Evolutionary conservation across 192 early-diverging fungal genomes (phyloP).

Genomic region (Geranomyces variabilis): DNA sequence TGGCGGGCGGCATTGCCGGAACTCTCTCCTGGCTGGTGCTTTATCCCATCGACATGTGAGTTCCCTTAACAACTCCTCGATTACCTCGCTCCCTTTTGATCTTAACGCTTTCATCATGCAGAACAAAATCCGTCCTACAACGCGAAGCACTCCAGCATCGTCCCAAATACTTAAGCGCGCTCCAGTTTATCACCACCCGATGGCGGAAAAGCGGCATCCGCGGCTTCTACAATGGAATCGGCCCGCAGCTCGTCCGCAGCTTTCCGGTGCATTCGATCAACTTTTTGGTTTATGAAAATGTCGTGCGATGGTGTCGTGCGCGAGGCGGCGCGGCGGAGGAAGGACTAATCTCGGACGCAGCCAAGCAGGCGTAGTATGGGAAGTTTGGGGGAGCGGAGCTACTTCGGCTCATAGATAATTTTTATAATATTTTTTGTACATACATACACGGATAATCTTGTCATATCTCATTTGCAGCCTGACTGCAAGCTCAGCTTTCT

Average conservation of each 20-base stretch:
- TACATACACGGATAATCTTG: too few relatives aligned
- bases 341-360: too few relatives aligned
- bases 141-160: slow-evolving; percentile 49
- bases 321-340: too few relatives aligned
- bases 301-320: slow-evolving; percentile 23
- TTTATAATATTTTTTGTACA: too few relatives aligned
- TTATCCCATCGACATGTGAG: slow-evolving; percentile 60
- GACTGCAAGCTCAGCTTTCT: too few relatives aligned
- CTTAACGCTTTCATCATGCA: not conserved
- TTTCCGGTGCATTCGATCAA: slow-evolving; percentile 58
- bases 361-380: too few relatives aligned
- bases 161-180: slow-evolving; percentile 42
- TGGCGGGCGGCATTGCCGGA: slow-evolving; percentile 56
- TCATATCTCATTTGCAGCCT: too few relatives aligned
- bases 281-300: slow-evolving; percentile 52
- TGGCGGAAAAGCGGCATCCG: slow-evolving; percentile 44
- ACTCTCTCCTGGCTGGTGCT: slow-evolving; percentile 53
- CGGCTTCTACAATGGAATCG: slow-evolving; percentile 55
- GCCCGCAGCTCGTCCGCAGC: slow-evolving; percentile 51
- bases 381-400: too few relatives aligned
- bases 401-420: too few relatives aligned
- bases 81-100: not conserved
- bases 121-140: slow-evolving; percentile 57
- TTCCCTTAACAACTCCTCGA: too few relatives aligned
- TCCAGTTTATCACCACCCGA: slow-evolving; percentile 38